These are phyloP conservation scores for Gymnopilus junonius DNA, from an alignment of 768 basidiomycete species.

Conservation along the genomic window DNA sequence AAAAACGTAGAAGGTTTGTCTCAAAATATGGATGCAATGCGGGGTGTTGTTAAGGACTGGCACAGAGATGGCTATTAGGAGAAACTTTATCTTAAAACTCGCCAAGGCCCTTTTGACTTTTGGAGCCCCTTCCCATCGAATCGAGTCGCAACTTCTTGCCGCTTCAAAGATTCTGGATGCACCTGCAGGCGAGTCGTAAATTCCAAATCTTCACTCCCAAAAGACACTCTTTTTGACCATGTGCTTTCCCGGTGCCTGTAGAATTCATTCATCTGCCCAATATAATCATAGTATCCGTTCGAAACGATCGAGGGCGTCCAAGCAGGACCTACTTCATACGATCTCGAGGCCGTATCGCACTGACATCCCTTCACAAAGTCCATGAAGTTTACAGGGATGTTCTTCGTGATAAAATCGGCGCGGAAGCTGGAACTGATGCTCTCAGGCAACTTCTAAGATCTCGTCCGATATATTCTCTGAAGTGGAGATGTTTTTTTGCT, in stretches of 20 bases:
- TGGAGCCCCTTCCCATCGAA: conserved; percentile 93
- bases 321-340: conserved; percentile 88
- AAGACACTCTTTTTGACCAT: neutral
- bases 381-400: conserved; percentile 88
- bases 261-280: conserved; percentile 85
- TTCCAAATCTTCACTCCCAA: neutral
- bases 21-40: neutral
- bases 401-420: conserved; percentile 79
- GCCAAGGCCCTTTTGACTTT: conserved; percentile 90
- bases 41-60: neutral
- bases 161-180: conserved; percentile 81
- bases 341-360: conserved; percentile 76
- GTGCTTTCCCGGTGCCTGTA: conserved; percentile 17
- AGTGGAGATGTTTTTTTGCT: conserved; percentile 71
- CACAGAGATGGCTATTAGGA: conserved; percentile 50
- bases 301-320: conserved; percentile 68
- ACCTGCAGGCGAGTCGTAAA: conserved; percentile 57
- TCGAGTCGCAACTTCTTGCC: conserved; percentile 85
- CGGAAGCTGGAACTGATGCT: conserved; percentile 69
- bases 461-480: conserved; percentile 70
- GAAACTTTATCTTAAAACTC: conserved; percentile 82
- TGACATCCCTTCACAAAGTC: conserved; percentile 81
- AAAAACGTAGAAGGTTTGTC: conserved; percentile 51
- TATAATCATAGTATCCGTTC: conserved; percentile 81
- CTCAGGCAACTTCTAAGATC: conserved; percentile 67